phyloP scores from a whole-genome alignment of 306 rosid genomes.

The Alnus rubra region DNA sequence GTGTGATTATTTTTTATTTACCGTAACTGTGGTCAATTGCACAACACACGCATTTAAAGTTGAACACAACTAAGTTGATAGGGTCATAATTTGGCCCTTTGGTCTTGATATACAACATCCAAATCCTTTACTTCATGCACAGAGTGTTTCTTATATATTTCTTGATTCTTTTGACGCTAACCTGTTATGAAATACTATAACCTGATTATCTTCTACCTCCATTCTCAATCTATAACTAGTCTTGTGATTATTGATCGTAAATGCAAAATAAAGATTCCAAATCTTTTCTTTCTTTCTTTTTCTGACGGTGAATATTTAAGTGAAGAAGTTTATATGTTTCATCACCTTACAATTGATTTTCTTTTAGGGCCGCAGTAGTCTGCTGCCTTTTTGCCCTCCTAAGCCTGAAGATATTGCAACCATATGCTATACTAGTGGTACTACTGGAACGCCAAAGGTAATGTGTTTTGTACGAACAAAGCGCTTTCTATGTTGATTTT shows the following conservation, averaged over 20 bases:
- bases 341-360: slow-evolving; percentile 34
- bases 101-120: not conserved
- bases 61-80: not conserved
- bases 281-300: not conserved
- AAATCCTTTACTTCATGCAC: not conserved
- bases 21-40: no score
- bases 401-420: slow-evolving; percentile 87
- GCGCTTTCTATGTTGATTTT: not conserved
- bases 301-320: slow-evolving; percentile 1
- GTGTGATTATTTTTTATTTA: no score
- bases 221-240: not conserved
- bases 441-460: slow-evolving; percentile 99
- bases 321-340: not conserved
- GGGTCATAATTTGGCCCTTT: not conserved
- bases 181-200: not conserved
- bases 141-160: not conserved
- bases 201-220: not conserved
- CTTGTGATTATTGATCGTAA: not conserved
- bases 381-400: slow-evolving; percentile 80
- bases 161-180: not conserved
- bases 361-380: slow-evolving; percentile 71
- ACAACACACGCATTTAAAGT: not conserved
- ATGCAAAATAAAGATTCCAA: not conserved
- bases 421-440: slow-evolving; percentile 97
- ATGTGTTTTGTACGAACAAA: not conserved